Conservation (phyloP, 768 basidiomycete species). For the Mycena kentingensis region DNA sequence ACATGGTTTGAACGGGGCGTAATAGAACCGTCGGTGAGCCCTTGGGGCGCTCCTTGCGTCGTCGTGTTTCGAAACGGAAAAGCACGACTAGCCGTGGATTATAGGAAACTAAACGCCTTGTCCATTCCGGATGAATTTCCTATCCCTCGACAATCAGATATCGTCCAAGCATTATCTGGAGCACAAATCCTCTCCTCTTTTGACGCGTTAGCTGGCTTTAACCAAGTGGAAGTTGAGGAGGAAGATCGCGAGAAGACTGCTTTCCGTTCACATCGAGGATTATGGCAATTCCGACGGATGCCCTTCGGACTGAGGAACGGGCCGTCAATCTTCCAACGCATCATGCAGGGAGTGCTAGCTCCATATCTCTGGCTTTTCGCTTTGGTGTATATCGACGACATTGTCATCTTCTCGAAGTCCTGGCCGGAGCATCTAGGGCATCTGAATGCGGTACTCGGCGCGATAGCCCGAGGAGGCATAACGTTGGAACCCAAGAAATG, state of each 20-base stretch:
- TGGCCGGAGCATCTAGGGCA: slow-evolving; percentile 25
- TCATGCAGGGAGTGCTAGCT: no score
- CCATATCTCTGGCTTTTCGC: no score
- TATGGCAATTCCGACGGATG: slow-evolving; percentile 34
- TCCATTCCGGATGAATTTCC: slow-evolving; percentile 24
- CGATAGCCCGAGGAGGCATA: slow-evolving; percentile 20
- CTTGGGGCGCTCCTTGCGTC: no score
- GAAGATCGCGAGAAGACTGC: slow-evolving; percentile 33
- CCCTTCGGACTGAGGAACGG: no score
- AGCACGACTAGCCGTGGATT: slow-evolving; percentile 21
- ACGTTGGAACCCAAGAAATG: no score
- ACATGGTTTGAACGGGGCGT: no score
- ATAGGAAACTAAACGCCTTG: slow-evolving; percentile 23
- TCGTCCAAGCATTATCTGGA: slow-evolving; percentile 32
- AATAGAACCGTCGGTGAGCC: no score
- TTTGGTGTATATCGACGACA: slow-evolving; percentile 30
- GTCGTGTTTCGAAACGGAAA: no score
- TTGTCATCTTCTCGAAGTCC: slow-evolving; percentile 19
- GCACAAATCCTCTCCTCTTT: no score
- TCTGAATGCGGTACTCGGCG: slow-evolving; percentile 21
- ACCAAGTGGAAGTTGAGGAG: slow-evolving; percentile 16
- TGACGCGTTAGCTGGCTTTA: no score
- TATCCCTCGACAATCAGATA: slow-evolving; percentile 23
- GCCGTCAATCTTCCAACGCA: no score
- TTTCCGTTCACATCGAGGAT: slow-evolving; percentile 32